phyloP scores from a whole-genome alignment of 805 yeast species.

The Komagataella mondaviorum region DNA sequence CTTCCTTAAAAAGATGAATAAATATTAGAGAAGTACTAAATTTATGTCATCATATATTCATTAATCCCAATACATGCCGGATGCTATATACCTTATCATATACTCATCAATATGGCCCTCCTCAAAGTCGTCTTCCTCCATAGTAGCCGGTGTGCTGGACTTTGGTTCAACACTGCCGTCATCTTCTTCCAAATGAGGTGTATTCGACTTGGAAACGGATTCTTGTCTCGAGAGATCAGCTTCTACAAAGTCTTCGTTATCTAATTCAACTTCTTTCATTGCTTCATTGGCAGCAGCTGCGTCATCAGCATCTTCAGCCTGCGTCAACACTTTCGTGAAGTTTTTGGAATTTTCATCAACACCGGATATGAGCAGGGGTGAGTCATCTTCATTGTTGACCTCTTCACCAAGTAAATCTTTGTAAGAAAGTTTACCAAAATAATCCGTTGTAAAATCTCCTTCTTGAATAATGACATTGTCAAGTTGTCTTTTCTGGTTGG shows the following conservation, averaged over 20 bases:
- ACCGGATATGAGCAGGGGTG: conserved; percentile 18
- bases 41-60: background rate
- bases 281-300: conserved; percentile 84
- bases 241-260: conserved; percentile 75
- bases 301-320: conserved; percentile 92
- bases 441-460: conserved; percentile 97
- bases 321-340: conserved; percentile 43
- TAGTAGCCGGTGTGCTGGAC: conserved; percentile 9
- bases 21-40: background rate
- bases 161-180: conserved; percentile 1
- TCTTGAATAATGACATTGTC: conserved; percentile 95
- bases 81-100: conserved; percentile 84
- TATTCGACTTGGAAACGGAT: background rate
- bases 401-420: conserved; percentile 69
- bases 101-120: conserved; percentile 88
- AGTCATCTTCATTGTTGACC: conserved; percentile 10
- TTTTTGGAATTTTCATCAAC: conserved; percentile 32
- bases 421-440: conserved; percentile 78
- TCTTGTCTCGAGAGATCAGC: background rate
- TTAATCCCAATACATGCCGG: conserved; percentile 50
- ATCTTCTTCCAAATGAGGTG: background rate
- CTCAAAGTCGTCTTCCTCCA: conserved; percentile 41
- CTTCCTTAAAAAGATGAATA: background rate
- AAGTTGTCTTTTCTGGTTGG: conserved; percentile 85
- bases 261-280: conserved; percentile 71